These are phyloP conservation scores for Exophiala spinifera DNA, from an alignment of 2,329 filamentous ascomycete species.

Conservation along the genomic window DNA sequence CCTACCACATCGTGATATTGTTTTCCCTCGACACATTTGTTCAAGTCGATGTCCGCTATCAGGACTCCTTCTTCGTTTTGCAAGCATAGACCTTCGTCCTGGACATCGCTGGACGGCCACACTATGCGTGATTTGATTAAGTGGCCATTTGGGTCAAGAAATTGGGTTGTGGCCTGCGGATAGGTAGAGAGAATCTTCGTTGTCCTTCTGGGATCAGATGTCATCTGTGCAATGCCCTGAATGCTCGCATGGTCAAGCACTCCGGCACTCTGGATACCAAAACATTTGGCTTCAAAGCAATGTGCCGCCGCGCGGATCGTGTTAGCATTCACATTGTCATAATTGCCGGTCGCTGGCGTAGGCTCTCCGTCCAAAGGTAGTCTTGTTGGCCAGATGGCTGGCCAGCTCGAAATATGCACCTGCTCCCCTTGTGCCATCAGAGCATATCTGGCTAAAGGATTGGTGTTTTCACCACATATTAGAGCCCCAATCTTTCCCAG, in stretches of 20 bases:
- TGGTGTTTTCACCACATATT: slow-evolving; percentile 59
- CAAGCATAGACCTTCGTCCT: slow-evolving; percentile 36
- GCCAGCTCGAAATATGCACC: slow-evolving; percentile 56
- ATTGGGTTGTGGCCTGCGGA: slow-evolving; percentile 48
- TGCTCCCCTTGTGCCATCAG: slow-evolving; percentile 56
- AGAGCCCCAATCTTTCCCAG: slow-evolving; percentile 50
- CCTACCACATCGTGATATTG: slow-evolving; percentile 58
- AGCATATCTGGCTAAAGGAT: slow-evolving; percentile 52
- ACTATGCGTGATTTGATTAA: neutral
- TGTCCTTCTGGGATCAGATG: slow-evolving; percentile 30
- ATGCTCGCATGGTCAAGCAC: slow-evolving; percentile 43
- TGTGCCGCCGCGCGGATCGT: slow-evolving; percentile 52
- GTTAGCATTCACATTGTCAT: slow-evolving; percentile 55
- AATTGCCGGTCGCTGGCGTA: slow-evolving; percentile 37
- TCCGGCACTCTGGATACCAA: slow-evolving; percentile 51
- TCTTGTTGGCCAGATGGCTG: slow-evolving; percentile 53
- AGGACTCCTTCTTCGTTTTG: slow-evolving; percentile 49
- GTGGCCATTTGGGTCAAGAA: slow-evolving; percentile 51
- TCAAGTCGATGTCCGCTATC: slow-evolving; percentile 52
- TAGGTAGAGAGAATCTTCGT: slow-evolving; percentile 36
- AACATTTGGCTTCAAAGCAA: slow-evolving; percentile 58
- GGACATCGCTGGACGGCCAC: slow-evolving; percentile 14
- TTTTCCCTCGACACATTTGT: slow-evolving; percentile 53
- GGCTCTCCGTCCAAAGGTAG: slow-evolving; percentile 9
- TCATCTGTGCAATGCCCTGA: slow-evolving; percentile 33